Base-by-base conservation (phyloP, 2,329 filamentous ascomycete species). In the Cladophialophora yegresii region DNA sequence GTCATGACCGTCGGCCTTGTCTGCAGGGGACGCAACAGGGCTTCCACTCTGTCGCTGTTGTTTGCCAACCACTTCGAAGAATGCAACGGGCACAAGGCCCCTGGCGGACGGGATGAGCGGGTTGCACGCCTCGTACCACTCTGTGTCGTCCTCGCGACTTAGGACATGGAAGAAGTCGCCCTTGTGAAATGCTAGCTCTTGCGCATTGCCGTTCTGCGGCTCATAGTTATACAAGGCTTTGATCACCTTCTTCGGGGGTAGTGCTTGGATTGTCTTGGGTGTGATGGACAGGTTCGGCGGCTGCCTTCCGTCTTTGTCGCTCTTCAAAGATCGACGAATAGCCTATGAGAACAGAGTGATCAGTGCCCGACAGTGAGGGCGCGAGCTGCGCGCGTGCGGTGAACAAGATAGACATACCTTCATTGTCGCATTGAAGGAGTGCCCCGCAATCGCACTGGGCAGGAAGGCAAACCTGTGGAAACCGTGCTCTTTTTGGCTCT, bases 61-160 rank as follows among this genome's bases (percentile, higher is more conserved):
- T 80, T 95, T 93, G 69, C 92, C 93, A 55, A 99, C 85, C 45
- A 89, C 86, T 77, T 98, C 92, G 78, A 99, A 99, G 79, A 92
- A 97, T 63, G 89, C 87, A 63, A 97, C 95, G 7, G 95, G 95
- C 51, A 99, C 95, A 66, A 99, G 85, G 67, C 95, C 95, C 70
- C 92, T 88, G 57, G 92, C 91, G 78, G 89, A 89, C 73, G 90
- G 92, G 70, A 96, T 83, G 57, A 90, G 86, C 66, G 95, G 95
- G 76, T 99, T 99, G 83, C 92, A 98, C 62, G 93, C 95, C 79
- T 98, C 95, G 83, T 97, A 99, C 93, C 95, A 99, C 76, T 97
- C 92, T 47, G 82, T 81, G 76, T 98, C 93, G 82, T 97, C 89
- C 80, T 98, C 95, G 77, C 93, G 89, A 73, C 91, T 92, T 77